Evolutionary conservation across 176 grass and related monocot genomes (phyloP).

Genomic region (Zea mays): DNA sequence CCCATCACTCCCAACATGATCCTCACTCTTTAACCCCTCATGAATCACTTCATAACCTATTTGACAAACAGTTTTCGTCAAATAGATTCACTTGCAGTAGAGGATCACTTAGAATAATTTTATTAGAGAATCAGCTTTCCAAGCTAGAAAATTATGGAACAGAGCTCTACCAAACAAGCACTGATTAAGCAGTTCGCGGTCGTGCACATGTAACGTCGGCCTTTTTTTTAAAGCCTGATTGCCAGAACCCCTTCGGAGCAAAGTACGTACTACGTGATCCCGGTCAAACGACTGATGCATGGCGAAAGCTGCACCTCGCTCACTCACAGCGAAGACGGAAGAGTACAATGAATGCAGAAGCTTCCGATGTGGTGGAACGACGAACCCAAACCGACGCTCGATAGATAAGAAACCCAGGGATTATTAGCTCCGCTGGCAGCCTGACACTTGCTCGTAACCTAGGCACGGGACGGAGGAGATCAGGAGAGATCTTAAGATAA

Average conservation of each 20-base stretch:
- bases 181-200: neutral
- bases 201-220: neutral
- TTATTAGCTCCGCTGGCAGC: neutral
- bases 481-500: neutral
- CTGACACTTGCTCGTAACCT: slow-evolving; percentile 27
- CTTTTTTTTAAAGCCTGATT: neutral
- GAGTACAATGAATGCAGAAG: no score
- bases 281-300: neutral
- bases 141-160: no score
- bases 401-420: neutral
- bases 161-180: no score
- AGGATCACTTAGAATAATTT: no score
- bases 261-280: slow-evolving; percentile 2
- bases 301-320: neutral
- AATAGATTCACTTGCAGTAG: no score
- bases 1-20: no score
- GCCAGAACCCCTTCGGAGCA: slow-evolving; percentile 34
- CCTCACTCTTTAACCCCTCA: no score
- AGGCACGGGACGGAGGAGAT: neutral
- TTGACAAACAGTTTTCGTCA: no score
- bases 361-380: no score
- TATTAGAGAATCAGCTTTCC: no score
- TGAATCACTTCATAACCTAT: no score
- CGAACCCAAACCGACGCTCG: neutral
- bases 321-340: neutral